These are phyloP conservation scores for Vicia sativa DNA, from an alignment of 306 rosid genomes.

Conservation along the genomic window DNA sequence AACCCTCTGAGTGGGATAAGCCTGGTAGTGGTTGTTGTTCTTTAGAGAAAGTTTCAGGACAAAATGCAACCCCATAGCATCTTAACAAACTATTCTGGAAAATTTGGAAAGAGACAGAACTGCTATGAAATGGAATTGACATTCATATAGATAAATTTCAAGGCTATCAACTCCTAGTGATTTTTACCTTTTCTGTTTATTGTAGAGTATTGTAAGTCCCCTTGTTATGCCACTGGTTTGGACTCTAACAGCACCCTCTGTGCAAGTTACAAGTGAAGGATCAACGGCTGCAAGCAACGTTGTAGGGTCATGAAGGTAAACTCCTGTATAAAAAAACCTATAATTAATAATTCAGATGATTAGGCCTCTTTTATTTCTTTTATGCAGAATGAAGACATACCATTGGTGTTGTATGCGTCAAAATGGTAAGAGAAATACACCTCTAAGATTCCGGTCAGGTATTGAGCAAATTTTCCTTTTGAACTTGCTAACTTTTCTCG, in stretches of 20 bases:
- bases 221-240: constrained; percentile 87
- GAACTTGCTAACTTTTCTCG: constrained; percentile 72
- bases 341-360: constrained; percentile 34
- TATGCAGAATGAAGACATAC: constrained; percentile 45
- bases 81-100: constrained; percentile 18
- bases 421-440: constrained; percentile 78
- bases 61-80: neutral
- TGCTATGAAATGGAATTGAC: neutral
- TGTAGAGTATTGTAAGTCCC: constrained; percentile 75
- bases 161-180: constrained; percentile 21
- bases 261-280: constrained; percentile 77
- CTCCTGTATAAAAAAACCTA: constrained; percentile 55
- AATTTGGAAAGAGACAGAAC: neutral
- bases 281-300: constrained; percentile 71
- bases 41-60: too few species aligned
- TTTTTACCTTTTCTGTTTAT: constrained; percentile 75
- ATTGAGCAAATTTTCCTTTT: constrained; percentile 72
- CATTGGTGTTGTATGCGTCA: constrained; percentile 62
- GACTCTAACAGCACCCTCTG: constrained; percentile 86
- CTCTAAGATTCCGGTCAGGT: constrained; percentile 71
- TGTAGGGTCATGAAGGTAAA: constrained; percentile 93
- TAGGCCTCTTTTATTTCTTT: constrained; percentile 22
- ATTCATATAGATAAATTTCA: constrained; percentile 13
- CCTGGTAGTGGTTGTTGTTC: too few species aligned
- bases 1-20: too few species aligned